Conservation (phyloP, 441 rosid species). For the Corymbia calophylla region DNA sequence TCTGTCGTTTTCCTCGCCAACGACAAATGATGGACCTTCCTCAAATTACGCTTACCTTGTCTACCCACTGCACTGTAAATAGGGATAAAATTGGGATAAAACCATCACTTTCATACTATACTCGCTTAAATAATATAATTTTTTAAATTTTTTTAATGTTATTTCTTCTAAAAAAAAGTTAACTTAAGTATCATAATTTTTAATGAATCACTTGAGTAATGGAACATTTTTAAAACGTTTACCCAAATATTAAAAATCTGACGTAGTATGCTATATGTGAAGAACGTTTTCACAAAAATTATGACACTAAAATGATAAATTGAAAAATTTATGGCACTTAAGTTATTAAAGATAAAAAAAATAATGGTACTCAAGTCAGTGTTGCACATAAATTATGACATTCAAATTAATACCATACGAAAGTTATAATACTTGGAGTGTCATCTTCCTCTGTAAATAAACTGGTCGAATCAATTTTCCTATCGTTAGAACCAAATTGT, state of each 20-base stretch:
- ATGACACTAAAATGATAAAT: too few relatives aligned
- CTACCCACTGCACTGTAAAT: not conserved
- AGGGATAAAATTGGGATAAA: too few relatives aligned
- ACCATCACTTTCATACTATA: not conserved
- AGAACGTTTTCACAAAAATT: too few relatives aligned
- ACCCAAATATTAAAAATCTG: fast-evolving
- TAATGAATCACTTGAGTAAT: fast-evolving
- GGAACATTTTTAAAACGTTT: fast-evolving
- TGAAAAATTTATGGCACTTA: not conserved
- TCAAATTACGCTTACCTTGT: not conserved
- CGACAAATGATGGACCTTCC: not conserved
- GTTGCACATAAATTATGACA: too few relatives aligned
- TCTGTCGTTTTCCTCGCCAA: not conserved
- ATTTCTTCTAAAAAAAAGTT: too few relatives aligned
- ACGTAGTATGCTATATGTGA: fast-evolving
- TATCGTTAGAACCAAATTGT: not conserved
- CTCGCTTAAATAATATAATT: too few relatives aligned
- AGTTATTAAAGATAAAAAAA: too few relatives aligned
- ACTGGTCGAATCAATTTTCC: not conserved
- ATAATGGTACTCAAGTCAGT: fast-evolving
- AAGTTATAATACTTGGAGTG: fast-evolving
- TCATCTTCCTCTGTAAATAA: not conserved
- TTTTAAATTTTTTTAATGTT: too few relatives aligned
- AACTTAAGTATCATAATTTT: too few relatives aligned
- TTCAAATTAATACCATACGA: fast-evolving